These are phyloP conservation scores for Dendrobium chrysotoxum DNA, from an alignment of 106 monocot genomes.

Conservation along the genomic window DNA sequence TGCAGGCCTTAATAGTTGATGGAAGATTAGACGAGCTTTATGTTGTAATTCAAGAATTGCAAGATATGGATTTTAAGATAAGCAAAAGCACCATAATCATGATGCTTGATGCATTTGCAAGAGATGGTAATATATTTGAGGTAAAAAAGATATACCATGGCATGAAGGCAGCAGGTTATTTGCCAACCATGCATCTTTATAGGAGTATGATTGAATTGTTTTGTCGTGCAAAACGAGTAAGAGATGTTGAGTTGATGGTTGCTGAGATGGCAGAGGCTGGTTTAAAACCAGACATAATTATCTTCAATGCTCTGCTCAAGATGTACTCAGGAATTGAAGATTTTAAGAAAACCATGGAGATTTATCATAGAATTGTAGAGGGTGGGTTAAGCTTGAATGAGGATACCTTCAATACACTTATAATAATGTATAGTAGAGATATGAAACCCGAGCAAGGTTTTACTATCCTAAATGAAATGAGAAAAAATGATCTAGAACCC, in stretches of 20 bases:
- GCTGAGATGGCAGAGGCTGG: conserved; percentile 77
- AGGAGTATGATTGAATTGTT: conserved; percentile 81
- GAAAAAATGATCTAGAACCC: conserved; percentile 53
- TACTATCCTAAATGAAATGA: conserved; percentile 75
- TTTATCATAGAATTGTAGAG: conserved; percentile 54
- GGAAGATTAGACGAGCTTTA: conserved; percentile 76
- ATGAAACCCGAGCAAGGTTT: conserved; percentile 84
- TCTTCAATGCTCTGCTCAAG: conserved; percentile 74
- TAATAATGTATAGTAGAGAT: conserved; percentile 86
- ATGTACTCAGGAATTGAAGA: conserved; percentile 75
- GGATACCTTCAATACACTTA: conserved; percentile 72
- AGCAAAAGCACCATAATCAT: conserved; percentile 84
- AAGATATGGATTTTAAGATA: conserved; percentile 93
- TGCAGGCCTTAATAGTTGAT: conserved; percentile 81
- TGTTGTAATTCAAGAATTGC: conserved; percentile 90
- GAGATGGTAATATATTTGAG: conserved; percentile 82
- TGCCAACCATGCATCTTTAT: conserved; percentile 85
- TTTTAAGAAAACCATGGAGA: conserved; percentile 58
- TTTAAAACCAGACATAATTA: conserved; percentile 70
- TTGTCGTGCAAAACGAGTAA: conserved; percentile 64
- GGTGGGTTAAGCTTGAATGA: conserved; percentile 51
- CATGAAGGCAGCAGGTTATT: conserved; percentile 91
- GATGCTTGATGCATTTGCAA: conserved; percentile 92
- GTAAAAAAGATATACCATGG: conserved; percentile 97
- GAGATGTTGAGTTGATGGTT: conserved; percentile 83